These are phyloP conservation scores for Coemansia sp. DNA, from an alignment of 192 early-diverging fungal species.

Conservation along the genomic window DNA sequence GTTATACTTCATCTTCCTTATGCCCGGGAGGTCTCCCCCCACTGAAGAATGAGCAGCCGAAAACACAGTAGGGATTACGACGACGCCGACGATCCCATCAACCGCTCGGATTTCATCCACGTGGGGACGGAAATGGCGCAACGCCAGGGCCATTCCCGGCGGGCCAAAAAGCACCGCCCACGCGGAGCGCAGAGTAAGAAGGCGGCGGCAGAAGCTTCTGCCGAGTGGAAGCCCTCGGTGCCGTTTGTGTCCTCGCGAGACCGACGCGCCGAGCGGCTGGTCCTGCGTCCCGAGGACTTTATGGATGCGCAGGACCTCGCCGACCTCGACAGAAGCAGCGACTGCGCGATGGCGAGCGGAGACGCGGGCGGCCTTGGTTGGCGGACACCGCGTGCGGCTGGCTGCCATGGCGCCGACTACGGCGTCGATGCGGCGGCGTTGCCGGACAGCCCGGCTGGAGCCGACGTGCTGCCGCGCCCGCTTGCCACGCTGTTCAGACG, in stretches of 20 bases:
- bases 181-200: conserved; percentile 75
- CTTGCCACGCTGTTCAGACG: conserved; percentile 32
- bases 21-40: not conserved
- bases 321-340: conserved; percentile 21
- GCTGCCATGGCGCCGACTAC: conserved; percentile 48
- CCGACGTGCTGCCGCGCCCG: conserved; percentile 1
- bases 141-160: not conserved
- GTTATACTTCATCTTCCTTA: too few relatives aligned
- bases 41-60: conserved; percentile 18
- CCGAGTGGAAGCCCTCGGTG: conserved; percentile 63
- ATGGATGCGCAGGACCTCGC: conserved; percentile 97
- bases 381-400: conserved; percentile 56
- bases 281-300: conserved; percentile 71
- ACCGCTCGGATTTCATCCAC: conserved; percentile 32
- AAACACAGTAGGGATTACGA: not conserved
- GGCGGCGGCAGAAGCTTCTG: conserved; percentile 14
- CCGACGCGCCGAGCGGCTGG: conserved; percentile 58
- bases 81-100: conserved; percentile 4
- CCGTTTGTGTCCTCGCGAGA: conserved; percentile 79
- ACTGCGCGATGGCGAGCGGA: not conserved
- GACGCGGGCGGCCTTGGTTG: not conserved
- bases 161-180: conserved; percentile 84
- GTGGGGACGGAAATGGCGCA: conserved; percentile 56
- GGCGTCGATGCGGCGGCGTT: conserved; percentile 17
- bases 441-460: not conserved